Evolutionary conservation across 2,329 filamentous ascomycete species (phyloP), one percentile per base, ranked within the genome.

Genomic region (Pseudogymnoascus sp.): DNA sequence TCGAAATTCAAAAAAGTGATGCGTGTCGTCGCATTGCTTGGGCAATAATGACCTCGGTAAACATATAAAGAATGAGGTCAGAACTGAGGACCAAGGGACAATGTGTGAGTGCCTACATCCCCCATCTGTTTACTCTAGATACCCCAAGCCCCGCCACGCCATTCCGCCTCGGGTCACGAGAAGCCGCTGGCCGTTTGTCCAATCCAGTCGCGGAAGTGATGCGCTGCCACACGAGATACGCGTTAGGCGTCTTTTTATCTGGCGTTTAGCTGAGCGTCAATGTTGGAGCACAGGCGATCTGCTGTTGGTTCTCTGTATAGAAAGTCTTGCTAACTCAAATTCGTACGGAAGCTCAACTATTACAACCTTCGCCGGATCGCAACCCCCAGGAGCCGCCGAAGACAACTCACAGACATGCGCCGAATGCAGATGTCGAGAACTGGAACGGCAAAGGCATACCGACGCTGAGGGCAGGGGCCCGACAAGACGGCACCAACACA

Each of bases 1-100:
- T 18, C 23, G 2, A 15, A 52, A 28, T 12, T 6, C 12, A 28
- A 30, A 30, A 37, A 28, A 52, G 41, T 52, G 8, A 52, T 52
- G 41, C 41, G 41, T 52, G 8, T 52, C 23, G 41, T 52, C 41
- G 41, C 41, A 52, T 52, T 52, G 41, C 41, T 28, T 18, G 26
- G 41, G 41, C 41, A 52, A 30, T 52, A 52, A 52, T 52, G 41
- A 52, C 23, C 41, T 52, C 41, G 41, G 41, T 52, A 52, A 9
- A 52, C 41, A 52, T 52, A n/a, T n/a, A 52, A 52, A 52, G 23
- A 52, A 52, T 52, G 41, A 52, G 41, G 41, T 52, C 23, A 52
- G 23, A 52, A 7, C 41, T 52, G 23, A 52, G 13, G 8, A 52
- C 2, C 23, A 52, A 52, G 41, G 41, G 41, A 52, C 41, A 52